A percentile compares a stretch with the other conserved stretches of the same genome.
phyloP scores from a whole-genome alignment of 441 rosid species.

The Melastoma candidum region DNA sequence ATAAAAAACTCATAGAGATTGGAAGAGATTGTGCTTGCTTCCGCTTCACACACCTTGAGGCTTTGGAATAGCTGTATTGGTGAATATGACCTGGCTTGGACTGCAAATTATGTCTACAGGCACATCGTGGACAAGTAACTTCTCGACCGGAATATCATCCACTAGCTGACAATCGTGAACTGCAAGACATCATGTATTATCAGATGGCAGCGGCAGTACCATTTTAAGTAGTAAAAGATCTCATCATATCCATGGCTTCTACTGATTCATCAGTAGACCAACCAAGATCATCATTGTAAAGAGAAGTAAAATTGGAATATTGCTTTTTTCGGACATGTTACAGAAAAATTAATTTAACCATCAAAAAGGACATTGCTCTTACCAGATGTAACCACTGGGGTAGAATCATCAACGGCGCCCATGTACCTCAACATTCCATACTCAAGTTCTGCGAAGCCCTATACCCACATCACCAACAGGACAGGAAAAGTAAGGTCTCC shows the following conservation, averaged over 20 bases:
- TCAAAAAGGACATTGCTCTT: slow-evolving; percentile 2
- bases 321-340: neutral
- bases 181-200: slow-evolving; percentile 17
- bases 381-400: slow-evolving; percentile 76
- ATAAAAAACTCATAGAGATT: neutral
- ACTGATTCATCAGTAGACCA: no score
- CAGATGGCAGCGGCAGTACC: no score
- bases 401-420: slow-evolving; percentile 87
- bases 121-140: slow-evolving; percentile 75
- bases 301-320: no score
- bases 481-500: neutral
- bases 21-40: neutral
- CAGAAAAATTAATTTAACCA: neutral
- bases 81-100: slow-evolving; percentile 45
- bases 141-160: slow-evolving; percentile 72
- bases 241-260: no score
- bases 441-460: slow-evolving; percentile 96
- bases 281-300: no score
- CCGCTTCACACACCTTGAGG: slow-evolving; percentile 54
- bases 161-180: slow-evolving; percentile 85
- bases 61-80: slow-evolving; percentile 44
- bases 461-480: slow-evolving; percentile 11
- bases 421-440: slow-evolving; percentile 84
- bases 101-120: slow-evolving; percentile 90
- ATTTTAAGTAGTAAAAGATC: no score